Conservation (phyloP, 2,329 filamentous ascomycete species). For the Ceratocystis alfenasii region DNA sequence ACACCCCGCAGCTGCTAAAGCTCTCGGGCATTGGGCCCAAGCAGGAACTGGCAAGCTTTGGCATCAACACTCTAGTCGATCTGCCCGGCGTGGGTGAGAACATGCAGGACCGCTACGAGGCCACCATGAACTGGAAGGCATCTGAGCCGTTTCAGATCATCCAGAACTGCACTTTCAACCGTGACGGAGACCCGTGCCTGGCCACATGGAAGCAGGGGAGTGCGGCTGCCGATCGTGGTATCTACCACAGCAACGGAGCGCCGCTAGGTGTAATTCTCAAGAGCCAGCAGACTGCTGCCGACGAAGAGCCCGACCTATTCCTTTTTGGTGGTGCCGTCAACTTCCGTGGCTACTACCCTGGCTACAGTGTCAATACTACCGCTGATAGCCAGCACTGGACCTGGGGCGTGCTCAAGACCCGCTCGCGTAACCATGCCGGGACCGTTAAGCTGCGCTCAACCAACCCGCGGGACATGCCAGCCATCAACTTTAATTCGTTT, state of each 20-base stretch:
- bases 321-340: conserved; percentile 43
- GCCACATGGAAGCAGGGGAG: conserved; percentile 16
- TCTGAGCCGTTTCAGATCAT: conserved; percentile 12
- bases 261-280: conserved; percentile 23
- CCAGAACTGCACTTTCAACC: conserved; percentile 16
- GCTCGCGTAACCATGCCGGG: conserved; percentile 45
- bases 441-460: conserved; percentile 48
- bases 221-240: conserved; percentile 15
- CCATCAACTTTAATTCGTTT: conserved; percentile 49
- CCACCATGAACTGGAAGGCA: conserved; percentile 29
- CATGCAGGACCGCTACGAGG: conserved; percentile 36
- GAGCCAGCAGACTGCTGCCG: conserved; percentile 14
- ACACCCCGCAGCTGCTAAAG: conserved; percentile 41
- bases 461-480: conserved; percentile 51
- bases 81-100: conserved; percentile 39
- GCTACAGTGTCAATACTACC: conserved; percentile 37
- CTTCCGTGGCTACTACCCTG: conserved; percentile 46
- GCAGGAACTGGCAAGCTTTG: conserved; percentile 33
- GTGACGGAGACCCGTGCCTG: conserved; percentile 20
- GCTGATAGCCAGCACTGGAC: conserved; percentile 34
- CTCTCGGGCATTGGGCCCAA: conserved; percentile 39
- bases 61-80: conserved; percentile 36
- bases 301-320: conserved; percentile 40
- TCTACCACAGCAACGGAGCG: conserved; percentile 22
- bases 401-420: conserved; percentile 40